These are phyloP conservation scores for Rosa chinensis DNA, from an alignment of 306 rosid species.

Conservation along the genomic window DNA sequence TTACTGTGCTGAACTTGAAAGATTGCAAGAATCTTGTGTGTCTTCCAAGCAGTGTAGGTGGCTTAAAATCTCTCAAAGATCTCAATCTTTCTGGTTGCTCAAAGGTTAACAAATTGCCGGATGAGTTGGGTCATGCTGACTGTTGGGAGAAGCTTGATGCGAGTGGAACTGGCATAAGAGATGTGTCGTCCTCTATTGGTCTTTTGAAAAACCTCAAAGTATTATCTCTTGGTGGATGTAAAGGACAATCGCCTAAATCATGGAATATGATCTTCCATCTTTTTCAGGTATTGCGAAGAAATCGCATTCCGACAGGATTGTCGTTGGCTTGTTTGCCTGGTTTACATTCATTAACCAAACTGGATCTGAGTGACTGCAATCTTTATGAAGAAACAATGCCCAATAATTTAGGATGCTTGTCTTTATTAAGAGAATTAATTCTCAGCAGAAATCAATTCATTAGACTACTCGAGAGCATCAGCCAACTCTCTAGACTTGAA, in stretches of 20 bases:
- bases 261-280: not conserved
- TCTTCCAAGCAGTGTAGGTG: too few species aligned
- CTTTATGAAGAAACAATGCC: not conserved
- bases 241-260: not conserved
- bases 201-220: not conserved
- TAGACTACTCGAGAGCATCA: too few species aligned
- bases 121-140: too few species aligned
- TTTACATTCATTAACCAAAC: not conserved
- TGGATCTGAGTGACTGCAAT: not conserved
- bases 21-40: too few species aligned
- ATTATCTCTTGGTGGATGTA: not conserved
- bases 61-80: too few species aligned
- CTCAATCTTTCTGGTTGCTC: too few species aligned
- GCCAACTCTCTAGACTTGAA: too few species aligned
- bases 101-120: too few species aligned
- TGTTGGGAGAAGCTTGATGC: too few species aligned
- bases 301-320: not conserved
- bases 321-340: not conserved
- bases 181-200: not conserved
- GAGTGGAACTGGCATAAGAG: not conserved
- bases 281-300: not conserved
- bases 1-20: too few species aligned
- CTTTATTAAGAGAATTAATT: not conserved
- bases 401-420: not conserved
- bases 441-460: too few species aligned